Base-by-base conservation (phyloP, 2,329 filamentous ascomycete genomes). In the Pseudogymnoascus sp. region DNA sequence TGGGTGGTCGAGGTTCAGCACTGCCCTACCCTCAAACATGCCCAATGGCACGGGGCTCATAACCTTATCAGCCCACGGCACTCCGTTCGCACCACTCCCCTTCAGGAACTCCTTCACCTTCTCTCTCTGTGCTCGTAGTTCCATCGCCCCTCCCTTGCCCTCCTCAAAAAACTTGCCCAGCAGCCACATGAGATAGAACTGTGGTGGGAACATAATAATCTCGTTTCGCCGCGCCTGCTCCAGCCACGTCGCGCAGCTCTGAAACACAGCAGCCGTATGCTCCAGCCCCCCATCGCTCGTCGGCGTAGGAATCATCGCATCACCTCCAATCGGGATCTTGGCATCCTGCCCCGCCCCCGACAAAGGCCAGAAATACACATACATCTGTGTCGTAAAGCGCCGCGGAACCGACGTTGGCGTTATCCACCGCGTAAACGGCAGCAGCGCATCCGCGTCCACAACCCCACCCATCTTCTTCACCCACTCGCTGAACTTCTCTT, bases 351-450 rank as follows among this genome's bases (percentile, higher is more conserved):
- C 66, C 12, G 74, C 69, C 12, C 72, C 64, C 6, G 64, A 44
- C 12, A 87, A 76, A 0, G 92, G 92, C 2, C 97, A 81, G 75
- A 96, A 88, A 76, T 96, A 96, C 10, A 97, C 75, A 76, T 97
- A 99, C 93, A 97, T 97, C 73, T 97, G 93, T 0, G 93, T 97
- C 0, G 90, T 91, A 77, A 96, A 99, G 53, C 95, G 84, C 69
- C 88, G 91, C 0, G 86, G 83, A 1, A 88, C 78, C 66, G 84
- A 85, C 0, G 79, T 75, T 0, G 93, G 93, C 2, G 95, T 97
- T 63, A 97, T 82, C 95, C 95, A 97, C 62, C 91, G 85, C 0
- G 93, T 96, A 72, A 96, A 97, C 0, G 93, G 91, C 6, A 90
- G 78, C 2, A 97, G 78, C 38, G 81, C 79, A 1, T 87, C 87